Evolutionary conservation across 257 asterid species (phyloP).

Genomic region (Vinca minor): DNA sequence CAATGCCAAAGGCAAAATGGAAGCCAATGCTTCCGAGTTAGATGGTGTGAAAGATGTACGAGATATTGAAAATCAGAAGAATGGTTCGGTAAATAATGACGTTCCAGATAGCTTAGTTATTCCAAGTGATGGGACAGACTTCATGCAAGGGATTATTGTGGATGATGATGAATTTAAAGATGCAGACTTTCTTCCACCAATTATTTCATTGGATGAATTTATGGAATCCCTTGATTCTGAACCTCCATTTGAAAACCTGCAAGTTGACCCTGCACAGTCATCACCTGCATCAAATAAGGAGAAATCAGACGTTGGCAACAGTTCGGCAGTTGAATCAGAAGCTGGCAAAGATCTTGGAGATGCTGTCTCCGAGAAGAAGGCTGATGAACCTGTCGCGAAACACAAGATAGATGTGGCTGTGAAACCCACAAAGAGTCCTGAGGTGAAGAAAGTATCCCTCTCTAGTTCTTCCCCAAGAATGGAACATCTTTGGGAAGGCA

Average conservation of each 20-base stretch:
- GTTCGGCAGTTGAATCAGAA: conserved; percentile 22
- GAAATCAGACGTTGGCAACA: conserved; percentile 26
- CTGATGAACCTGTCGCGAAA: conserved; percentile 25
- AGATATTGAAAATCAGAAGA: conserved; percentile 29
- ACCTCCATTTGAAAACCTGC: conserved; percentile 75
- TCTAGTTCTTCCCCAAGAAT: conserved; percentile 19
- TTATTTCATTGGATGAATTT: conserved; percentile 85
- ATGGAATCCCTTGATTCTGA: conserved; percentile 94
- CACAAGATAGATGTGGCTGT: conserved; percentile 12
- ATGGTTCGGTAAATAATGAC: conserved; percentile 45
- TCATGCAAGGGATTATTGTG: conserved; percentile 93
- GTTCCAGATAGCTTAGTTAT: conserved; percentile 54
- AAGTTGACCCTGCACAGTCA: conserved; percentile 37
- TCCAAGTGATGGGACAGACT: conserved; percentile 81
- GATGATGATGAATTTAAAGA: conserved; percentile 94
- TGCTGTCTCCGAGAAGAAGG: conserved; percentile 33
- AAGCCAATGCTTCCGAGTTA: conserved; percentile 17
- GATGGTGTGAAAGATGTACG: conserved; percentile 37
- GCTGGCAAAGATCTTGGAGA: conserved; percentile 33
- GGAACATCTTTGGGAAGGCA: conserved; percentile 65
- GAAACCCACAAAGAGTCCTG: conserved; percentile 28
- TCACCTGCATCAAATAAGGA: conserved; percentile 27
- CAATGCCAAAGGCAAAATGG: conserved; percentile 13
- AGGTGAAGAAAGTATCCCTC: conserved; percentile 26
- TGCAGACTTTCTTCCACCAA: conserved; percentile 77